A percentile compares a stretch with the other conserved stretches of the same genome.
Conservation (phyloP, 164 flowering plant species). For the Cinnamomum chago region DNA sequence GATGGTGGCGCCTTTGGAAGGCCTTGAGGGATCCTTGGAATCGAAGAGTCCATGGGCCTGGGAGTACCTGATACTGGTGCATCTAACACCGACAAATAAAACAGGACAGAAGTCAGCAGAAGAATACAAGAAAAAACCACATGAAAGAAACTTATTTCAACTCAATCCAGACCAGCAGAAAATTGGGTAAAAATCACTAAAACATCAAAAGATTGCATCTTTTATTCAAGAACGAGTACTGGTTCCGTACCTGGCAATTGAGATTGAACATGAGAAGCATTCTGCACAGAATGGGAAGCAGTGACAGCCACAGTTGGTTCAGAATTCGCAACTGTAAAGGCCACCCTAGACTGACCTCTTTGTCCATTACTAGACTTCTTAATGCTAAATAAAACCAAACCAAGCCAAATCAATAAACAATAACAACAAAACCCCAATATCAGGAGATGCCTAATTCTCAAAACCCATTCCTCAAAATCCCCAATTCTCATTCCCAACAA, state of each 20-base stretch:
- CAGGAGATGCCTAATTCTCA: background rate
- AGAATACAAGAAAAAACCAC: background rate
- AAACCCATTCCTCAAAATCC: background rate
- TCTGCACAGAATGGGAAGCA: slow-evolving; percentile 34
- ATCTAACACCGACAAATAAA: slow-evolving; percentile 41
- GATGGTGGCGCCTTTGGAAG: slow-evolving; percentile 62
- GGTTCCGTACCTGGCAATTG: slow-evolving; percentile 31
- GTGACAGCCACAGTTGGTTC: slow-evolving; percentile 20
- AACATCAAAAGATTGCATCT: background rate
- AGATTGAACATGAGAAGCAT: slow-evolving; percentile 52
- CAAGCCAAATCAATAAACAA: slow-evolving; percentile 1
- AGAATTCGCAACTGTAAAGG: slow-evolving; percentile 21
- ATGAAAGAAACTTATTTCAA: background rate
- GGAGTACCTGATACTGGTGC: slow-evolving; percentile 26
- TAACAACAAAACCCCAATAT: background rate
- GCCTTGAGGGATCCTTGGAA: slow-evolving; percentile 35
- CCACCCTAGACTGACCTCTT: slow-evolving; percentile 54
- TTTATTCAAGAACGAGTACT: background rate
- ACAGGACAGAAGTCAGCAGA: background rate
- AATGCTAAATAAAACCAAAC: slow-evolving; percentile 25
- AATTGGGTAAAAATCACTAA: background rate
- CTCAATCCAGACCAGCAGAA: background rate
- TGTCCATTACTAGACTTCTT: slow-evolving; percentile 64
- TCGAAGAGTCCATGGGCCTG: slow-evolving; percentile 36
- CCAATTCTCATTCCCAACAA: background rate